Percentiles rank a stretch among this genome's conserved stretches.
Conservation (phyloP, 2,329 filamentous ascomycete genomes). For the Neofusicoccum cordaticola region DNA sequence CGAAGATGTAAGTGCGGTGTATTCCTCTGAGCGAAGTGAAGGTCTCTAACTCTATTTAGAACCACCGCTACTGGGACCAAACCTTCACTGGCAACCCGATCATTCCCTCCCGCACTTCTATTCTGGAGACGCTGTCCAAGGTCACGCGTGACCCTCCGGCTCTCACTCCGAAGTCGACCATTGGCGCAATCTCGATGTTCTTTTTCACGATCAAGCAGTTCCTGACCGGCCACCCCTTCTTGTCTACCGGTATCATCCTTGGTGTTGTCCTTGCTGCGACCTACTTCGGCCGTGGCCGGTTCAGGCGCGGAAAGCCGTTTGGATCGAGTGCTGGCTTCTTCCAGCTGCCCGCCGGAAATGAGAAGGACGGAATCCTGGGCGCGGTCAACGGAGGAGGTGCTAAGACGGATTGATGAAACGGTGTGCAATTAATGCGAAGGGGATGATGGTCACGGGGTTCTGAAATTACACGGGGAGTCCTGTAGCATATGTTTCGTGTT, state of each 20-base stretch:
- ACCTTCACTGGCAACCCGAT: constrained; percentile 89
- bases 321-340: constrained; percentile 53
- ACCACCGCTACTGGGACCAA: constrained; percentile 90
- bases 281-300: constrained; percentile 30
- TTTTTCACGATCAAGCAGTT: constrained; percentile 51
- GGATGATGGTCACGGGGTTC: not conserved
- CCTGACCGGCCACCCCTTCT: constrained; percentile 43
- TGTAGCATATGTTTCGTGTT: constrained; percentile 6
- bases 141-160: constrained; percentile 66
- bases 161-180: constrained; percentile 75
- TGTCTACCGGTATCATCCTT: constrained; percentile 54
- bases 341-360: constrained; percentile 50
- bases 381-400: constrained; percentile 19
- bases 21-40: not conserved
- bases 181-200: constrained; percentile 67
- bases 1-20: constrained; percentile 71
- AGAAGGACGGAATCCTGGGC: constrained; percentile 65
- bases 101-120: constrained; percentile 81
- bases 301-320: constrained; percentile 23
- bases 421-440: not conserved
- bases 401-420: constrained; percentile 28
- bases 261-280: constrained; percentile 54
- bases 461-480: not conserved
- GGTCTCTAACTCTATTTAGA: constrained; percentile 49
- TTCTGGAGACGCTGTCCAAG: constrained; percentile 79